Evolutionary conservation across 2,329 filamentous ascomycete genomes (phyloP), one percentile per base, ranked within the genome.

Genomic region (Fusarium miscanthi): DNA sequence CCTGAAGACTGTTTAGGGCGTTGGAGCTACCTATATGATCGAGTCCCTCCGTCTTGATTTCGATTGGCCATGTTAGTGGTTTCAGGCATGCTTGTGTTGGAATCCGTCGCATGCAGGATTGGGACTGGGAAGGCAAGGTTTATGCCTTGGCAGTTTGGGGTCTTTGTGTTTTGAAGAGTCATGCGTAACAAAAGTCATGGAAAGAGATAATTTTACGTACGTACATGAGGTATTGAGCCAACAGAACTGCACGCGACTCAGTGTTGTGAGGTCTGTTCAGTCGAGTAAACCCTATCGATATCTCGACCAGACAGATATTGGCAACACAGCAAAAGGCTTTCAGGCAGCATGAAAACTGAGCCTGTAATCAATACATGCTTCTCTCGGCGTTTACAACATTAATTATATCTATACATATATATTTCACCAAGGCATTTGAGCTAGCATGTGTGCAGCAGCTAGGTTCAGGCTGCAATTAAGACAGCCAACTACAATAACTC

Each of bases 161-260:
- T 51, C 59, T 69, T 27, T 57, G 16, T 54, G 51, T 67, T 69
- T 63, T 68, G 65, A 77, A 64, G 74, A 67, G 69, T 59, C 70
- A 62, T 73, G 67, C 76, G 69, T 77, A 77, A 72, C 72, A 78
- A 78, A 78, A 74, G 58, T 74, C 65, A 76, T 70, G 76, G 76
- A 74, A 76, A 70, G 69, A 70, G 67, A 77, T 71, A 76, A 77
- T 75, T 70, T 70, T 70, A 76, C 64, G 69, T 74, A 62, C 41
- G 49, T 72, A 69, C 40, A 75, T 62, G 65, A 53, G 19, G 12
- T 56, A 57, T 41, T 48, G 49, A 40, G 33, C 33, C 49, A 27
- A 37, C 48, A 64, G 19, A 46, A 59, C 46, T 67, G 63, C 67
- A 62, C 57, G 49, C 49, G 51, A 59, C 61, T 27, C 19, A 42